Conservation (phyloP, 2,329 filamentous ascomycete species). For the Pseudogymnoascus sp. region DNA sequence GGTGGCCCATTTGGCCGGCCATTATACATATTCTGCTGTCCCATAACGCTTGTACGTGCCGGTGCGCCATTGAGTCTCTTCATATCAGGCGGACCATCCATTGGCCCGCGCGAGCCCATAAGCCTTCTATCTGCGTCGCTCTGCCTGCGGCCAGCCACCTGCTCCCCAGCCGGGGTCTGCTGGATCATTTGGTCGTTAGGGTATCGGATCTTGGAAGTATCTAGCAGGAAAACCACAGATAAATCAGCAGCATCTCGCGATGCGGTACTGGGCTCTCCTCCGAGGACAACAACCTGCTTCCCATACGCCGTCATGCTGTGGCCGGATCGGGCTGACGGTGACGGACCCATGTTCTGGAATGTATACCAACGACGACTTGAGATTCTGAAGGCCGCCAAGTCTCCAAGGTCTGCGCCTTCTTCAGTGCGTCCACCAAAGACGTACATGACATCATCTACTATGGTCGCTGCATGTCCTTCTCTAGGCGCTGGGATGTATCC, state of each 20-base stretch:
- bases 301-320: constrained; percentile 96
- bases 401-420: constrained; percentile 84
- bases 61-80: constrained; percentile 39
- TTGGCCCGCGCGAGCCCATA: constrained; percentile 25
- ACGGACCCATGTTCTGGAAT: constrained; percentile 98
- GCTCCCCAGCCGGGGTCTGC: constrained; percentile 33
- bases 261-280: constrained; percentile 87
- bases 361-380: constrained; percentile 93
- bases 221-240: constrained; percentile 81
- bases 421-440: constrained; percentile 94
- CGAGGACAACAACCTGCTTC: constrained; percentile 86
- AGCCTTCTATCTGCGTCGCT: constrained; percentile 36
- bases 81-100: constrained; percentile 31
- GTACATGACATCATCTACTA: constrained; percentile 99
- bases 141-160: constrained; percentile 32
- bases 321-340: constrained; percentile 84
- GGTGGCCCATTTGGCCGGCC: constrained; percentile 25
- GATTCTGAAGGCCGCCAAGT: constrained; percentile 79
- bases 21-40: constrained; percentile 30
- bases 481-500: constrained; percentile 91
- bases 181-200: constrained; percentile 60
- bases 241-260: constrained; percentile 75
- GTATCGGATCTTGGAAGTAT: constrained; percentile 94
- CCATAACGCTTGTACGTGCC: constrained; percentile 36
- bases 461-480: constrained; percentile 86